Base-by-base conservation (phyloP, 805 yeast genomes). In the Nakazawaea peltata region DNA sequence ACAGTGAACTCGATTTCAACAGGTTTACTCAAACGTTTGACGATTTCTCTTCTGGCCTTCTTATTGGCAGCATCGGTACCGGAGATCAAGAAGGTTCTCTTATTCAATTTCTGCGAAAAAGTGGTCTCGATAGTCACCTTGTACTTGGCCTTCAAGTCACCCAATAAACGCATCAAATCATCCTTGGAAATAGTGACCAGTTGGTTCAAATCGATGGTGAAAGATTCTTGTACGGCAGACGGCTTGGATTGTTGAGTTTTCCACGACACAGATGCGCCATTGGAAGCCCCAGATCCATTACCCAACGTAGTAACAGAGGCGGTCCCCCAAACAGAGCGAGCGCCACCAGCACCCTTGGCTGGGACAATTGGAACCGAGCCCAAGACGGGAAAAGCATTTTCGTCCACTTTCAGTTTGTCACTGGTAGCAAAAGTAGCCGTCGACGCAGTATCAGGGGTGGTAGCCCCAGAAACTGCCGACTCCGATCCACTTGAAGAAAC, bases 61-160 rank as follows among this genome's bases (percentile, higher is more conserved):
- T 64, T 67, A 37, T 85, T 87, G 36, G 73, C 71, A 12, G 63
- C 74, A 18, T 79, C 72, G 40, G 71, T 67, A 49, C 97, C 97
- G 48, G 79, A 71, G 45, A 90, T 73, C 52, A 88, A 69, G 50
- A 86, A 86, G 19, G 92, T 82, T 61, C 95, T 78, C 53, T 77
- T 78, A 44, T 78, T 80, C 40, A 82, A 77, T 44, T 71, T 72
- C 47, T 74, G 73, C 30, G 94, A 81, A 37, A 85, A 65, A 36
- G 95, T 84, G 37, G 94, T 81, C 54, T 87, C 95, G 42, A 87
- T 74, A 42, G 75, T 73, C 37, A 87, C 83, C 31, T 68, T 61
- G 41, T 77, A 68, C 24, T 65, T 57, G 40, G 74, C 60, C 58
- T 80, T 81, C 49, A 84, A 71, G 32, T 71, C 61, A 32, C 72